Conservation (phyloP, 1,139 yeast genomes). For the Candida labiduridarum region DNA sequence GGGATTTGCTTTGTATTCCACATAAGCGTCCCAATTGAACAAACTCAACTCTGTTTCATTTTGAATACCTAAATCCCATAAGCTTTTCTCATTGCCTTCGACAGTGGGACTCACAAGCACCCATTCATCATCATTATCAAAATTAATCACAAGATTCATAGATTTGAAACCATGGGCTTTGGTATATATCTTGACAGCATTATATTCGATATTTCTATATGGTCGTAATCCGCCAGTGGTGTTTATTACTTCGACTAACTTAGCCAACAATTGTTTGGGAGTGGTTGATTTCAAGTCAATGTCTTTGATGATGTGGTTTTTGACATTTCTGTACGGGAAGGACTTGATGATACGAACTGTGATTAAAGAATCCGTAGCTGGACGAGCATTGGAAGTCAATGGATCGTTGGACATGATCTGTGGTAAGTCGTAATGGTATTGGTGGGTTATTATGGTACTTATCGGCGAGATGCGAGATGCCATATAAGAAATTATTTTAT, state of each 20-base stretch:
- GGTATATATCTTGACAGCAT: constrained; percentile 83
- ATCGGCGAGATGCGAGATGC: too few species aligned
- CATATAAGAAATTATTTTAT: too few species aligned
- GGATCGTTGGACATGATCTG: constrained; percentile 41
- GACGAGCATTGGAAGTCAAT: constrained; percentile 67
- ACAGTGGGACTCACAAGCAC: constrained; percentile 44
- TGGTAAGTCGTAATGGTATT: too few species aligned
- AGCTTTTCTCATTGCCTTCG: constrained; percentile 39
- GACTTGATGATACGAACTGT: constrained; percentile 89
- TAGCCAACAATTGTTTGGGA: constrained; percentile 59
- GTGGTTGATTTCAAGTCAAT: constrained; percentile 74
- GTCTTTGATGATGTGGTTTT: constrained; percentile 71
- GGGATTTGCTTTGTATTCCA: constrained; percentile 73
- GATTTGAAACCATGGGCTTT: constrained; percentile 96
- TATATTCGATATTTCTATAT: constrained; percentile 74
- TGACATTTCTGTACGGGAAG: constrained; percentile 89
- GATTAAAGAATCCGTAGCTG: constrained; percentile 68
- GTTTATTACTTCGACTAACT: constrained; percentile 49
- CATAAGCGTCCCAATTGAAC: constrained; percentile 69
- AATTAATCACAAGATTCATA: constrained; percentile 86
- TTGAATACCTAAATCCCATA: constrained; percentile 71
- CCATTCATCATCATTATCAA: constrained; percentile 70
- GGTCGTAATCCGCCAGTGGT: constrained; percentile 78
- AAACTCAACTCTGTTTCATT: constrained; percentile 92
- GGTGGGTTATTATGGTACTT: neutral